Evolutionary conservation across 768 basidiomycete species (phyloP).

Genomic region (Panus rudis): DNA sequence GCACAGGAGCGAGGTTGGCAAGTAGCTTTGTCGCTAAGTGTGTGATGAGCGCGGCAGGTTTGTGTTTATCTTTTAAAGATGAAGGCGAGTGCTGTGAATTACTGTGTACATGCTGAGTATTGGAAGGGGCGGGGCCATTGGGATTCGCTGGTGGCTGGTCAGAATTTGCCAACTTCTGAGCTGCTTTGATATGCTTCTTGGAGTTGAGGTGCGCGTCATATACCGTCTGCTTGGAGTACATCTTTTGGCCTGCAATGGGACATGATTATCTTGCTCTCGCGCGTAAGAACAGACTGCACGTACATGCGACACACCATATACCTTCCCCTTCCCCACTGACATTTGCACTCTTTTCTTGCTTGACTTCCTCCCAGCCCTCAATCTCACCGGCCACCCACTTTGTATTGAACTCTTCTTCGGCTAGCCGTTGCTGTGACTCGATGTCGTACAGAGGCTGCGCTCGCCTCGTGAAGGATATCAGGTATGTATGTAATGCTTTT

Average conservation of each 20-base stretch:
- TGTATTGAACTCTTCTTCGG: slow-evolving; percentile 62
- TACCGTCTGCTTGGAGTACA: slow-evolving; percentile 95
- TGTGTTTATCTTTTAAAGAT: slow-evolving; percentile 41
- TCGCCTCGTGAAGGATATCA: slow-evolving; percentile 79
- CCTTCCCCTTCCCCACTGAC: slow-evolving; percentile 48
- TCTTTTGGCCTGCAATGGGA: slow-evolving; percentile 69
- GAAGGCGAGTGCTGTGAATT: slow-evolving; percentile 27
- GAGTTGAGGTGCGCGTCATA: slow-evolving; percentile 94
- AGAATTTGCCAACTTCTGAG: slow-evolving; percentile 56
- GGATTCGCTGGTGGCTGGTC: slow-evolving; percentile 46
- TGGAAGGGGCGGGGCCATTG: too few species aligned
- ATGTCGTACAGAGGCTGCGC: slow-evolving; percentile 80
- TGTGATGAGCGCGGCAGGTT: slow-evolving; percentile 64
- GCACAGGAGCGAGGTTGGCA: slow-evolving; percentile 48
- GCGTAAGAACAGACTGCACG: slow-evolving; percentile 27
- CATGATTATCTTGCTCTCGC: background rate
- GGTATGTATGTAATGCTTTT: slow-evolving; percentile 71
- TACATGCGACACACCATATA: slow-evolving; percentile 94
- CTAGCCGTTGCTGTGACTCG: slow-evolving; percentile 56
- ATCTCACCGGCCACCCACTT: slow-evolving; percentile 79
- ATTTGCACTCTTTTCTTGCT: slow-evolving; percentile 30
- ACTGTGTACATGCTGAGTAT: too few species aligned
- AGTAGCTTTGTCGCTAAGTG: slow-evolving; percentile 66
- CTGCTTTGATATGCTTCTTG: slow-evolving; percentile 92
- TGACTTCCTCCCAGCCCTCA: slow-evolving; percentile 62